Conservation (phyloP, 2,329 filamentous ascomycete genomes). For the Leptographium procerum region DNA sequence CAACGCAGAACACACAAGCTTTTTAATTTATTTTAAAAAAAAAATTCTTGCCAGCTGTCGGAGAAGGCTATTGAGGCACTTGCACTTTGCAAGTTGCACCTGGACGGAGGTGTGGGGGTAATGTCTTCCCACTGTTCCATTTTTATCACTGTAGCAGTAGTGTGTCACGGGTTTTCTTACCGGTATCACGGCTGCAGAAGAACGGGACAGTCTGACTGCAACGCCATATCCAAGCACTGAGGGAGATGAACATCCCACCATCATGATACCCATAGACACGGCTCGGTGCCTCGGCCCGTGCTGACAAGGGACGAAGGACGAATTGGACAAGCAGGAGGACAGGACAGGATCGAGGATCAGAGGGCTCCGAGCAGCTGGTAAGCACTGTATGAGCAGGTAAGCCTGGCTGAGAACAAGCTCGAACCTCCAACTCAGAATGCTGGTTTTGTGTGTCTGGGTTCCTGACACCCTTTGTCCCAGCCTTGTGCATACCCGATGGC, state of each 20-base stretch:
- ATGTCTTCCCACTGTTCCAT: background rate
- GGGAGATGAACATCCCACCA: background rate
- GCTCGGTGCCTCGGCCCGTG: background rate
- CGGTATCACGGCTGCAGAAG: background rate
- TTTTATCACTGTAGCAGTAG: background rate
- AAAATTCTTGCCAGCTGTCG: background rate
- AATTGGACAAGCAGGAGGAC: background rate
- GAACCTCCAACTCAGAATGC: background rate
- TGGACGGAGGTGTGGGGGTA: background rate
- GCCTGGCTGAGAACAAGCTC: too few relatives aligned
- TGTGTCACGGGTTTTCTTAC: background rate
- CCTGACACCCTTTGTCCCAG: background rate
- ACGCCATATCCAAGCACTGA: background rate
- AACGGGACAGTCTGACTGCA: background rate
- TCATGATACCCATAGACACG: background rate
- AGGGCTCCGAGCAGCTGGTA: background rate
- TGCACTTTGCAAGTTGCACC: too few relatives aligned
- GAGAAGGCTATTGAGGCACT: background rate
- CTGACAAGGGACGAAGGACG: too few relatives aligned
- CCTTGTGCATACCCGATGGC: background rate
- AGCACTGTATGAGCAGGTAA: background rate
- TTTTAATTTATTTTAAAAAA: too few relatives aligned
- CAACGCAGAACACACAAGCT: background rate
- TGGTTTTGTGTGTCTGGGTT: background rate
- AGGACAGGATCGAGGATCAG: background rate